Evolutionary conservation across 306 rosid species (phyloP), one percentile per base, ranked within the genome.

Genomic region (Purshia tridentata): DNA sequence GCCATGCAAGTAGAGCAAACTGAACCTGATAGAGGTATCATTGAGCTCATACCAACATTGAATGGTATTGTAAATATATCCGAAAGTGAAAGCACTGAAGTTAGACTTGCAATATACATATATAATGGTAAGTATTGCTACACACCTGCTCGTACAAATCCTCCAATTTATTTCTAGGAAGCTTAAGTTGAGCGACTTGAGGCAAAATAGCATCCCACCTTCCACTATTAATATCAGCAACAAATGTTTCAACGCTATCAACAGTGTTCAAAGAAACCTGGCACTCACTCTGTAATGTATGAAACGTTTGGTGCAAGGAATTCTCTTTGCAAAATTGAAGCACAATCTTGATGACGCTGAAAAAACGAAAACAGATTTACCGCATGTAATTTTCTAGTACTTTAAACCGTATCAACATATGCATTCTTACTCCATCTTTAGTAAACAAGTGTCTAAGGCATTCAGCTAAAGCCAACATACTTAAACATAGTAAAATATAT

Each of bases 261-360:
- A 95, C 97, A 44, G 99, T 95, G 69, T 95, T 95, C 85, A 91
- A 70, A 68, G 98, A 95, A 71, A 95, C 99, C 81, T 91, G 98
- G 72, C 99, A 95, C 89, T 95, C 99, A 39, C 85, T 90, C 87
- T 95, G 99, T 40, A 95, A 70, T 1, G 88, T 91, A 88, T 91
- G 99, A 70, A 94, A 94, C 0, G 96, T 85, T 59, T 94, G 99
- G 69, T 94, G 91, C 85, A 94, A 72, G 6, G 98, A 94, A 68
- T 91, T 91, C 75, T 94, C 99, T 88, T 94, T 91, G 82, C 99
- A 94, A 64, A 94, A 94, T 71, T 94, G 99, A 73, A 94, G 99
- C 82, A 94, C 99, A 55, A 92, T 94, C 88, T 94, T 94, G 80
- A 94, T 90, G 56, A 91, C 99, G 75, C 97, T 94, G 91, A 70